phyloP scores from a whole-genome alignment of 2,329 filamentous ascomycete genomes.

The Lojkania enalia region DNA sequence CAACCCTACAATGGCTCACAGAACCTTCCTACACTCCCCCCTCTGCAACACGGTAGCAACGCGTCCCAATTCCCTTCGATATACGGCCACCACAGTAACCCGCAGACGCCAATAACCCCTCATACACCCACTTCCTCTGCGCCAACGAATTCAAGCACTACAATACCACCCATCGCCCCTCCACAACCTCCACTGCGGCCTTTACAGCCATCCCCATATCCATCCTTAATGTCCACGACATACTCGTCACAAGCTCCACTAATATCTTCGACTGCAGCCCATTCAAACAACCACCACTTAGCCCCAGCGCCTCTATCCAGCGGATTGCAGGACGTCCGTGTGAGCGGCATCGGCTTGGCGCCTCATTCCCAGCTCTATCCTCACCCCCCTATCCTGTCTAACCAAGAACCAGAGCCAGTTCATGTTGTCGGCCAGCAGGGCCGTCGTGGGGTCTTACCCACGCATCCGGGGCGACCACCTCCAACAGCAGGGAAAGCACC shows the following conservation, averaged over 20 bases:
- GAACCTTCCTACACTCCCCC: conserved; percentile 40
- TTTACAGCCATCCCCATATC: conserved; percentile 43
- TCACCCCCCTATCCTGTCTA: conserved; percentile 41
- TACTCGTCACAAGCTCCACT: conserved; percentile 42
- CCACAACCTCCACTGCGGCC: conserved; percentile 44
- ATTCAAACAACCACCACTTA: conserved; percentile 38
- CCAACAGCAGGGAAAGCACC: conserved; percentile 80
- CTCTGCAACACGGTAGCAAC: conserved; percentile 30
- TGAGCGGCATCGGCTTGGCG: conserved; percentile 43
- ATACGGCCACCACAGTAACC: conserved; percentile 44
- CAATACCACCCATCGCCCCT: conserved; percentile 38
- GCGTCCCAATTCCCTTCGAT: conserved; percentile 33
- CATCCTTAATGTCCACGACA: conserved; percentile 31
- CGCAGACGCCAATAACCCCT: conserved; percentile 44
- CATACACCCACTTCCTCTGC: conserved; percentile 42
- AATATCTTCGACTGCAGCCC: conserved; percentile 38
- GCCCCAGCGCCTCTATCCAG: conserved; percentile 22
- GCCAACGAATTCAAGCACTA: conserved; percentile 28
- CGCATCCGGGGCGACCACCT: conserved; percentile 81
- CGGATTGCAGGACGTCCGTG: conserved; percentile 46
- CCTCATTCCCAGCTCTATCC: conserved; percentile 44
- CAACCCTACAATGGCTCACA: conserved; percentile 37
- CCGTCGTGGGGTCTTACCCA: conserved; percentile 86
- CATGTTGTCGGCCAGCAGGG: conserved; percentile 96
- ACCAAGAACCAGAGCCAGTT: conserved; percentile 65